A percentile compares a stretch with the other conserved stretches of the same genome.
Evolutionary conservation across 2,329 filamentous ascomycete genomes (phyloP).

Genomic region (Akanthomyces dipterigenus): DNA sequence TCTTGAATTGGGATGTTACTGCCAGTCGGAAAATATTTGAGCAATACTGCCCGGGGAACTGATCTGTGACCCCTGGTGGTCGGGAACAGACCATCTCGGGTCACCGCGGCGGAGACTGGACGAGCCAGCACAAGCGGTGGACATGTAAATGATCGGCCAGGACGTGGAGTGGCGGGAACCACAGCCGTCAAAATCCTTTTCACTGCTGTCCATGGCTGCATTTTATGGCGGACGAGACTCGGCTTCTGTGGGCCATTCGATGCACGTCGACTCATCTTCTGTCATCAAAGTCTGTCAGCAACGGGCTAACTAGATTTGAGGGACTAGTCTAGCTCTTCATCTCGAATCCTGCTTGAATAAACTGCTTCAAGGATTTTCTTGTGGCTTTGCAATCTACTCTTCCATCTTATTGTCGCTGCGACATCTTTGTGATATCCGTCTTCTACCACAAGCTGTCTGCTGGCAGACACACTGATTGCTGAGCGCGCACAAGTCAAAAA

Average conservation of each 20-base stretch:
- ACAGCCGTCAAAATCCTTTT: not conserved
- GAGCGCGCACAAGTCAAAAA: not conserved
- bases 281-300: not conserved
- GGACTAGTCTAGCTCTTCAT: not conserved
- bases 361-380: too few species aligned
- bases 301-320: not conserved
- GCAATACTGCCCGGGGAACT: too few species aligned
- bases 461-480: too few species aligned
- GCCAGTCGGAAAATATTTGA: too few species aligned
- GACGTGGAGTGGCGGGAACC: not conserved
- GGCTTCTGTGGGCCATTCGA: conserved; percentile 1
- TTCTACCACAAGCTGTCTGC: not conserved
- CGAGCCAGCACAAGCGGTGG: not conserved
- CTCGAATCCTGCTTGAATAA: not conserved
- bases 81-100: not conserved
- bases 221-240: not conserved
- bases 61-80: not conserved
- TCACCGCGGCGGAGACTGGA: not conserved
- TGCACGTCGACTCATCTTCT: conserved; percentile 3
- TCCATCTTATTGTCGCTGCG: too few species aligned
- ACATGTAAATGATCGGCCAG: not conserved
- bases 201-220: not conserved
- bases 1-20: too few species aligned
- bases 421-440: not conserved
- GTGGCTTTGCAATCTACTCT: too few species aligned